Percentiles rank a stretch among this genome's conserved stretches.
These are phyloP conservation scores for Myriosclerotinia duriaeana DNA, from an alignment of 2,329 filamentous ascomycete species.

Conservation along the genomic window DNA sequence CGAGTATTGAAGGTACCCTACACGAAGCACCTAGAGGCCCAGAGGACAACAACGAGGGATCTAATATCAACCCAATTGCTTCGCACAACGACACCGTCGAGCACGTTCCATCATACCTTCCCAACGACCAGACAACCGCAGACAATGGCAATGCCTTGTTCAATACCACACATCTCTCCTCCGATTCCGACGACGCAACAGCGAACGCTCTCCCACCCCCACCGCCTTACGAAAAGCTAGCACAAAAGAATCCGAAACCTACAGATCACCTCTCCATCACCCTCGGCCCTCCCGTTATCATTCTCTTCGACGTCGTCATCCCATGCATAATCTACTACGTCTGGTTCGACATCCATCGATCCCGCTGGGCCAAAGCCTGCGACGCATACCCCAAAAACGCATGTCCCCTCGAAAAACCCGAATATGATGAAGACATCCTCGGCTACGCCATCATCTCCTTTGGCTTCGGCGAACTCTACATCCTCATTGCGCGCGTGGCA, in stretches of 20 bases:
- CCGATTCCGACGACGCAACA: constrained; percentile 3
- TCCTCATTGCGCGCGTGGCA: constrained; percentile 27
- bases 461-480: constrained; percentile 32
- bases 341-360: constrained; percentile 23
- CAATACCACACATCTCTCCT: constrained; percentile 1
- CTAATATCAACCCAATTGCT: not conserved
- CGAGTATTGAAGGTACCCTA: not conserved
- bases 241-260: constrained; percentile 31
- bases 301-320: constrained; percentile 32
- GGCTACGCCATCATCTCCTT: constrained; percentile 32
- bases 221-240: constrained; percentile 31
- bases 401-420: constrained; percentile 27
- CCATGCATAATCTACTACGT: constrained; percentile 34
- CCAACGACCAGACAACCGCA: not conserved
- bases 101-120: not conserved
- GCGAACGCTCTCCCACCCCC: not conserved
- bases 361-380: constrained; percentile 27
- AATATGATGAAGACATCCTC: constrained; percentile 31
- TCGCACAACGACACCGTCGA: constrained; percentile 3
- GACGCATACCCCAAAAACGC: constrained; percentile 15
- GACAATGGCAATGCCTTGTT: constrained; percentile 14
- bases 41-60: not conserved
- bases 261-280: constrained; percentile 34
- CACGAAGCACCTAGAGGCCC: not conserved
- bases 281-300: constrained; percentile 31